These are phyloP conservation scores for Garcia nutans DNA, from an alignment of 345 rosid species.

Conservation along the genomic window DNA sequence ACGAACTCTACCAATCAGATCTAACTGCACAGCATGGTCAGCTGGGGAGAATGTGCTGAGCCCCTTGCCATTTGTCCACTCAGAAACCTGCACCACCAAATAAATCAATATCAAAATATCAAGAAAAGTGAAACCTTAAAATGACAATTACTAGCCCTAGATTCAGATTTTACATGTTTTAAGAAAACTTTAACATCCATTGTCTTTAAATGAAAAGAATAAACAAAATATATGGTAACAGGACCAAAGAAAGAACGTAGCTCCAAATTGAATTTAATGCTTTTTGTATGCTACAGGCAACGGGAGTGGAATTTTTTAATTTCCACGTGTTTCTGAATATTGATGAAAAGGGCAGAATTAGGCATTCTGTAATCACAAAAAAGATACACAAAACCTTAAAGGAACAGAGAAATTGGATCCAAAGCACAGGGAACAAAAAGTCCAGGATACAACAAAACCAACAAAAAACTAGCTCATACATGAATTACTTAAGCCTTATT, in stretches of 20 bases:
- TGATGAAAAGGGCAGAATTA: not conserved
- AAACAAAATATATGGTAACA: not conserved
- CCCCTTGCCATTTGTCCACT: conserved; percentile 35
- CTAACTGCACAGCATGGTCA: conserved; percentile 43
- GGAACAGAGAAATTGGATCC: too few species aligned
- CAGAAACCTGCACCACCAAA: conserved; percentile 39
- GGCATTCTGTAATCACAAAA: too few species aligned
- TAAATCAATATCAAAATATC: not conserved
- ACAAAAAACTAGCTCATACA: too few species aligned
- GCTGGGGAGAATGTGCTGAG: conserved; percentile 19
- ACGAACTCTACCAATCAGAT: conserved; percentile 43
- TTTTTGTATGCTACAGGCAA: not conserved
- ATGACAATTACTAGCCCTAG: not conserved
- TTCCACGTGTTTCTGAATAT: not conserved
- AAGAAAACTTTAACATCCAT: not conserved
- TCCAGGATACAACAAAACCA: too few species aligned
- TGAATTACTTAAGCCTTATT: too few species aligned
- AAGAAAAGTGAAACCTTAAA: not conserved
- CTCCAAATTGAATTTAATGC: not conserved
- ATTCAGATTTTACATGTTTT: not conserved
- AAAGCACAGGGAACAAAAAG: too few species aligned
- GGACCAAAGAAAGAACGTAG: not conserved
- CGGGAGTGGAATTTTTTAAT: not conserved
- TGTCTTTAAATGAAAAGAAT: not conserved
- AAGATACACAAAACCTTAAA: too few species aligned